A percentile compares a stretch with the other conserved stretches of the same genome.
Conservation (phyloP, 805 yeast species). For the Kuraishia capsulata region DNA sequence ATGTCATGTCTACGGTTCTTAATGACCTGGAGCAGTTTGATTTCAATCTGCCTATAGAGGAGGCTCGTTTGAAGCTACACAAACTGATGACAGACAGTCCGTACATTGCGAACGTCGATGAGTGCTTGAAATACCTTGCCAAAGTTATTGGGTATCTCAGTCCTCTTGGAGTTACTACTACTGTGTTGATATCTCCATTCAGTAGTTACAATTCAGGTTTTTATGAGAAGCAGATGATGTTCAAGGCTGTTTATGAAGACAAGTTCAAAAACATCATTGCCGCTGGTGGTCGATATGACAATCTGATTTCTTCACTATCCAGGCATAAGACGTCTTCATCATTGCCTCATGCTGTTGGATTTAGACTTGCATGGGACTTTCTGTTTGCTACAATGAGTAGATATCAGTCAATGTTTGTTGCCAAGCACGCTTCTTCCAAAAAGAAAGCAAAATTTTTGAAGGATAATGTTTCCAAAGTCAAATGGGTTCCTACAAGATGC, state of each 20-base stretch:
- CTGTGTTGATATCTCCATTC: slow-evolving; percentile 66
- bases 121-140: slow-evolving; percentile 50
- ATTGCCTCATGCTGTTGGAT: slow-evolving; percentile 69
- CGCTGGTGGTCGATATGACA: slow-evolving; percentile 93
- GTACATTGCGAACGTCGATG: slow-evolving; percentile 48
- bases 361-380: slow-evolving; percentile 70
- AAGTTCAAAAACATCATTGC: slow-evolving; percentile 49
- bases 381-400: slow-evolving; percentile 42
- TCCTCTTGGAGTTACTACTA: slow-evolving; percentile 49
- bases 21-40: slow-evolving; percentile 78
- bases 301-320: slow-evolving; percentile 55
- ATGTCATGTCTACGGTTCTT: slow-evolving; percentile 71
- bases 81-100: slow-evolving; percentile 73
- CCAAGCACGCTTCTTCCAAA: slow-evolving; percentile 6
- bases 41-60: slow-evolving; percentile 60
- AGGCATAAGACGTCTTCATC: slow-evolving; percentile 27
- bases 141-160: slow-evolving; percentile 46
- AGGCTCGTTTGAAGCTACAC: slow-evolving; percentile 52
- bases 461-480: slow-evolving; percentile 22
- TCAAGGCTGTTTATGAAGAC: slow-evolving; percentile 70
- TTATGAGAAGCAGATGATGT: slow-evolving; percentile 78
- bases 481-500: slow-evolving; percentile 58
- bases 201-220: slow-evolving; percentile 76
- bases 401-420: slow-evolving; percentile 27
- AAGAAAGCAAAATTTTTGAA: slow-evolving; percentile 24